phyloP scores from a whole-genome alignment of 495 filamentous ascomycete genomes.

The Pyronema domesticum region DNA sequence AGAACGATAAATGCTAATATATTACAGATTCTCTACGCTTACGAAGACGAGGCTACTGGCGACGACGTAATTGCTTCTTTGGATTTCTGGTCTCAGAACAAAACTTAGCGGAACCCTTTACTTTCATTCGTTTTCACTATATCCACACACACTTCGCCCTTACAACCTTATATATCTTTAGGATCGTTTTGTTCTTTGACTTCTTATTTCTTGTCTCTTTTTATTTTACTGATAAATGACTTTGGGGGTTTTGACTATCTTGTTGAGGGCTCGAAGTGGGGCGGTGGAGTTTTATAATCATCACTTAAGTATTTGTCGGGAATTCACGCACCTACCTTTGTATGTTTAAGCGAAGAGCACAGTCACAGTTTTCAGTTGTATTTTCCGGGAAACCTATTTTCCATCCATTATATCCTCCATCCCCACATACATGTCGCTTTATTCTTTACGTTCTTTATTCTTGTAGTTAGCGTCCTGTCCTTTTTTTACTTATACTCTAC shows the following conservation, averaged over 20 bases:
- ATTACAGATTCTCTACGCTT: slow-evolving; percentile 73
- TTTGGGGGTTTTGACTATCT: neutral
- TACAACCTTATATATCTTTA: neutral
- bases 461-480: neutral
- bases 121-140: neutral
- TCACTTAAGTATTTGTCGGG: no score
- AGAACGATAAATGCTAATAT: slow-evolving; percentile 14
- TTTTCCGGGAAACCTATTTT: no score
- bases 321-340: no score
- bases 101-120: neutral
- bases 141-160: neutral
- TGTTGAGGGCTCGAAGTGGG: neutral
- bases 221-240: neutral
- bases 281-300: neutral
- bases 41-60: slow-evolving; percentile 78
- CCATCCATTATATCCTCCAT: neutral
- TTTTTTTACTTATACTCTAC: neutral
- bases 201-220: neutral
- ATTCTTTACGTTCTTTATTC: neutral
- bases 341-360: no score
- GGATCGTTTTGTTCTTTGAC: neutral
- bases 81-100: slow-evolving; percentile 71
- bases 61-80: slow-evolving; percentile 87
- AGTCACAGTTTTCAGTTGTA: no score
- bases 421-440: neutral